These are phyloP conservation scores for Colletotrichum caudatum DNA, from an alignment of 2,329 filamentous ascomycete species.

Conservation along the genomic window DNA sequence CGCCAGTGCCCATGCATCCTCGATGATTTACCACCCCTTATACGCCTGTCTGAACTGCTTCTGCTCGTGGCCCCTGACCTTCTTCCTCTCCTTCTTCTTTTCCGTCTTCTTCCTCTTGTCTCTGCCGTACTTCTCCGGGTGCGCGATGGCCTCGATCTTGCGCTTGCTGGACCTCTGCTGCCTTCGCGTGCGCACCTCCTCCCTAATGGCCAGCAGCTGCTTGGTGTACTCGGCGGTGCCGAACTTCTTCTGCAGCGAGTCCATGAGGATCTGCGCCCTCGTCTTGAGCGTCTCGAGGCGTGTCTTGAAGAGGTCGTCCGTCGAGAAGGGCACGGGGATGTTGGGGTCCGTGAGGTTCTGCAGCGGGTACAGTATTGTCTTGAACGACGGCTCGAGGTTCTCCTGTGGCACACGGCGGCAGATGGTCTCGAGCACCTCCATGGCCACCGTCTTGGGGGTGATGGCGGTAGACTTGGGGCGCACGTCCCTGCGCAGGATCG, in stretches of 20 bases:
- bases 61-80: slow-evolving; percentile 80
- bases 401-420: slow-evolving; percentile 69
- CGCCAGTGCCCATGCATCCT: slow-evolving; percentile 39
- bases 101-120: slow-evolving; percentile 88
- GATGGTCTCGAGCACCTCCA: slow-evolving; percentile 80
- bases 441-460: slow-evolving; percentile 79
- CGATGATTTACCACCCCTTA: slow-evolving; percentile 58
- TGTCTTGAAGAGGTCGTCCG: slow-evolving; percentile 76
- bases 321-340: slow-evolving; percentile 78
- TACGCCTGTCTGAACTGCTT: slow-evolving; percentile 79
- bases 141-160: slow-evolving; percentile 85
- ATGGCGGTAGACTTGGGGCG: slow-evolving; percentile 73
- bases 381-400: slow-evolving; percentile 72
- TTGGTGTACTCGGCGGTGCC: slow-evolving; percentile 85
- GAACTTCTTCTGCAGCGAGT: slow-evolving; percentile 84
- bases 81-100: slow-evolving; percentile 84
- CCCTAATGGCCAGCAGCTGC: slow-evolving; percentile 78
- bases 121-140: slow-evolving; percentile 81
- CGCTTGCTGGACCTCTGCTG: slow-evolving; percentile 84
- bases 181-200: slow-evolving; percentile 77
- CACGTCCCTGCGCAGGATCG: slow-evolving; percentile 81
- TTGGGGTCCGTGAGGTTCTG: slow-evolving; percentile 86
- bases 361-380: slow-evolving; percentile 70
- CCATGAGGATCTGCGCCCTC: slow-evolving; percentile 82
- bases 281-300: slow-evolving; percentile 78